Evolutionary conservation across 1,284 basidiomycete species (phyloP), one percentile per base, ranked within the genome.

Genomic region (Hymenochaete sp.): DNA sequence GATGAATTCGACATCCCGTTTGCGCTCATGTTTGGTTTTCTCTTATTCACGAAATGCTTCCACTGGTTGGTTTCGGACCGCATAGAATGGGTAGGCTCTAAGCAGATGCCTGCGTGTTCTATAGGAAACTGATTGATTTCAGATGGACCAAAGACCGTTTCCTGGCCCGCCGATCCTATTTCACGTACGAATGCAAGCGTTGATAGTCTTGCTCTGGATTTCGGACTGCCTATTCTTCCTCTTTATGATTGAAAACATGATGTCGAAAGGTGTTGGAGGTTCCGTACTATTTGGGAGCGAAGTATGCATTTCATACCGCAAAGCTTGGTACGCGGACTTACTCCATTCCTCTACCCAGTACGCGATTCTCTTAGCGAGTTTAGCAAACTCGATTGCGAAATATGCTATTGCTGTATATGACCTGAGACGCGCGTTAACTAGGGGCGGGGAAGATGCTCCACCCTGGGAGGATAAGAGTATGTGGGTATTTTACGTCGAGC

Each of bases 381-480:
- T 83, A 2, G 68, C 82, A 48, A 91, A 90, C 51, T 80, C 82
- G 4, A 78, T 85, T 44, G 73, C 82, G 43, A 91, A 93, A 60
- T 98, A 98, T 61, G 55, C 75, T n/a, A 75, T 98, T 49, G 90
- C 85, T 45, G 66, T 85, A 18, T 74, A 87, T 53, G 96, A 98
- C 59, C 67, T 91, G 32, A 73, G 85, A 21, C 73, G 88, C 31
- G 88, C 90, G 2, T 73, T 75, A 42, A 66, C 68, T 40, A 68
- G 84, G 47, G 90, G 90, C 18, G 82, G 88, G 25, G 88, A 84
- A 56, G 87, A 87, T 59, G 90, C 90, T 0, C 88, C 90, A 48
- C 78, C 83, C 38, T 98, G 95, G 96, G 93, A 98, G 63, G 83
- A 88, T 58, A 98, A 98, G 72, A 93, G 89, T 67, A 95, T 97